Evolutionary conservation across 495 filamentous ascomycete genomes (phyloP).

Genomic region (Peziza echinospora): DNA sequence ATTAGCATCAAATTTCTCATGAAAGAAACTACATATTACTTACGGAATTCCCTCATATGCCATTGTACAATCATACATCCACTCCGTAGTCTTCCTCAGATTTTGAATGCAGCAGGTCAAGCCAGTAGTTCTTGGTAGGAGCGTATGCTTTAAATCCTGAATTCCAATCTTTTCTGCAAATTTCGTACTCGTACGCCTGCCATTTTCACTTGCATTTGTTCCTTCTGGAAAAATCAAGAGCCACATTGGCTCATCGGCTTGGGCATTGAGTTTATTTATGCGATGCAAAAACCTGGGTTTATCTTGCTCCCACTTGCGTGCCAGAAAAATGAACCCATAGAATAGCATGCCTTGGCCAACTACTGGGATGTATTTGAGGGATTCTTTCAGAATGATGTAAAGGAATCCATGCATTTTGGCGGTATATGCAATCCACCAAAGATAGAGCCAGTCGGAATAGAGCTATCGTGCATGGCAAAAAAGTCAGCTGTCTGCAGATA

Average conservation of each 20-base stretch:
- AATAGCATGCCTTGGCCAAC: conserved; percentile 64
- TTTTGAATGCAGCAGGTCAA: conserved; percentile 54
- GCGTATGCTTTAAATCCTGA: conserved; percentile 40
- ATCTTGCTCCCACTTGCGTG: conserved; percentile 61
- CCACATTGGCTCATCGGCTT: conserved; percentile 57
- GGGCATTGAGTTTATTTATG: conserved; percentile 41
- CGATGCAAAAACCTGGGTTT: conserved; percentile 46
- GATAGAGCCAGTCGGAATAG: conserved; percentile 74
- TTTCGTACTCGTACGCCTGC: conserved; percentile 35
- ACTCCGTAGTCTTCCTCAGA: conserved; percentile 47
- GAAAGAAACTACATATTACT: conserved; percentile 17
- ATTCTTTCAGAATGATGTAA: conserved; percentile 71
- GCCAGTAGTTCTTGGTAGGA: conserved; percentile 58
- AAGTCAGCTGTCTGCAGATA: background rate
- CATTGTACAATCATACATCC: conserved; percentile 68
- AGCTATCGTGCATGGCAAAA: conserved; percentile 24
- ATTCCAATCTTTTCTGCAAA: conserved; percentile 51
- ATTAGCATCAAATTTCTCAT: conserved; percentile 1
- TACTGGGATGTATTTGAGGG: conserved; percentile 52
- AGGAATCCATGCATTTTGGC: conserved; percentile 57
- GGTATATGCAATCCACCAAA: conserved; percentile 74
- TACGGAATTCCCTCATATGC: conserved; percentile 65
- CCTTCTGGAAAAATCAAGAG: conserved; percentile 67
- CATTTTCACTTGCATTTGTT: conserved; percentile 51
- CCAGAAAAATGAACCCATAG: conserved; percentile 66